Conservation (phyloP, 2,329 filamentous ascomycete species). For the Alternaria gaisen region DNA sequence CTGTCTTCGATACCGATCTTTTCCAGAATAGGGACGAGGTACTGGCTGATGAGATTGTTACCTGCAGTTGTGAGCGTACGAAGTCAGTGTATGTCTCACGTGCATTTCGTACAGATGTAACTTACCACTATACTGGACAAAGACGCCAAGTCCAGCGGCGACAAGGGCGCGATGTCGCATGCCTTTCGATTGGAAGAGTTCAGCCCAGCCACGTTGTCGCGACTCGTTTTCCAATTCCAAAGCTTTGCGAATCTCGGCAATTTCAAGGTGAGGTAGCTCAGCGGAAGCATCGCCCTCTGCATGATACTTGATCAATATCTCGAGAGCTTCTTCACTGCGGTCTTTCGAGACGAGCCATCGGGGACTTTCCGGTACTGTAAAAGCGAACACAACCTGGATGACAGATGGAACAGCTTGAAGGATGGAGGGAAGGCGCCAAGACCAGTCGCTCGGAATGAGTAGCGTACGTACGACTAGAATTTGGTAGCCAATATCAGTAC, state of each 20-base stretch:
- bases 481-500: not conserved
- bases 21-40: constrained; percentile 69
- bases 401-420: constrained; percentile 70
- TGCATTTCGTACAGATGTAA: too few species aligned
- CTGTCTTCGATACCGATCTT: constrained; percentile 67
- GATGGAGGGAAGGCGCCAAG: constrained; percentile 72
- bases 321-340: constrained; percentile 67
- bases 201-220: constrained; percentile 63
- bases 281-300: constrained; percentile 64
- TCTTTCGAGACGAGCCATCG: constrained; percentile 72
- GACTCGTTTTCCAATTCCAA: constrained; percentile 66
- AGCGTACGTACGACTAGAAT: constrained; percentile 66
- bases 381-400: constrained; percentile 71
- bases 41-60: constrained; percentile 71
- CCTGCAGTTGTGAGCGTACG: constrained; percentile 30
- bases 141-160: constrained; percentile 69
- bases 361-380: constrained; percentile 69
- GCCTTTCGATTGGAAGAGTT: constrained; percentile 69
- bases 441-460: constrained; percentile 67
- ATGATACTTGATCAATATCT: constrained; percentile 70
- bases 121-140: constrained; percentile 66
- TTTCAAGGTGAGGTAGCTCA: constrained; percentile 71
- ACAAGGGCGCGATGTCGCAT: constrained; percentile 72
- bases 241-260: constrained; percentile 71
- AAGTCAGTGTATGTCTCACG: too few species aligned